Evolutionary conservation across 169 alveolate species (phyloP), one percentile per base, ranked within the genome.

Genomic region (Plasmodium coatneyi): DNA sequence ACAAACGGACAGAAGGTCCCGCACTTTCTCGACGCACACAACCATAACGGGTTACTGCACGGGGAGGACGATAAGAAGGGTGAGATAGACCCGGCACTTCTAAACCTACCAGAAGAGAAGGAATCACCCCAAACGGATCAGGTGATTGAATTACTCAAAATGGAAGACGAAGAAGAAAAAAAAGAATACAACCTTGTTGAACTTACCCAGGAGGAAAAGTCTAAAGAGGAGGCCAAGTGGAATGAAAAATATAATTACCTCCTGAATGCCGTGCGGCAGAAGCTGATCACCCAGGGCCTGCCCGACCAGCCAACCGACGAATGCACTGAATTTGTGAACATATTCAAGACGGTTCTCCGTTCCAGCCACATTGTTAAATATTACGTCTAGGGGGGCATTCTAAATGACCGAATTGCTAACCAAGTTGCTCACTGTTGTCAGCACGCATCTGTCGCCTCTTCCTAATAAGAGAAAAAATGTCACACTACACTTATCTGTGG

Each of bases 151-250:
- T 43, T 89, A 2, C 71, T 56, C 46, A 89, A 41, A 39, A 34
- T 89, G 82, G 90, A 43, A 49, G 82, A 56, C 19, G 94, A 89
- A 25, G 94, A 89, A 79, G 28, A 79, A 56, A 78, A 36, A 66
- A 89, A 89, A 49, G 94, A 89, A 66, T 43, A 79, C 14, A 79
- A 25, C 41, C 81, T 89, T 25, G 30, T 79, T 39, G 94, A 89
- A 25, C 41, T 78, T 79, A 89, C 80, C 39, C 28, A 89, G n/a
- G 74, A n/a, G 19, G 94, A 89, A 34, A 89, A 66, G 81, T 7
- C 32, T 28, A 79, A 54, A 1, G 94, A 89, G 32, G 94, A 79
- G 32, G 49, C 80, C 25, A n/a, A 56, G 34, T 89, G 94, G 94
- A 41, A 79, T 36, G 82, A 16, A 19, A 89, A 36, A 28, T 89